Conservation (phyloP, 176 grass and related monocot species). For the Triticum urartu region DNA sequence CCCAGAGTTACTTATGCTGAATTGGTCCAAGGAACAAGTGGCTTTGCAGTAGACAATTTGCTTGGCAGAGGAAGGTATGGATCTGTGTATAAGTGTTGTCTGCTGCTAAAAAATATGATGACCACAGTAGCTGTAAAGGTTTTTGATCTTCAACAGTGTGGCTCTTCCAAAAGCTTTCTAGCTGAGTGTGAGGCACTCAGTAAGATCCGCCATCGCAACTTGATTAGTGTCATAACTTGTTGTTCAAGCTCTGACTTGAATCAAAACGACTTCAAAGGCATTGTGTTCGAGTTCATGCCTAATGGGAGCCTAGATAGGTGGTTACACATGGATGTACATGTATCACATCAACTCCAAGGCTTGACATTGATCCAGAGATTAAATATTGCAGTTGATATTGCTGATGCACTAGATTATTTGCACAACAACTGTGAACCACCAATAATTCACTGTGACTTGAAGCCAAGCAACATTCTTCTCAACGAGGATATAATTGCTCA, state of each 20-base stretch:
- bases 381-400: conserved; percentile 40
- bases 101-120: neutral
- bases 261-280: conserved; percentile 41
- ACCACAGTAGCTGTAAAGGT: conserved; percentile 39
- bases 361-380: neutral
- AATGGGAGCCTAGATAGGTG: conserved; percentile 47
- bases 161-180: conserved; percentile 38
- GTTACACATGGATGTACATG: conserved; percentile 7
- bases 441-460: conserved; percentile 56
- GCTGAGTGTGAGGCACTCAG: conserved; percentile 41
- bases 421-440: conserved; percentile 22
- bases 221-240: conserved; percentile 38
- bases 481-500: conserved; percentile 35
- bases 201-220: conserved; percentile 48
- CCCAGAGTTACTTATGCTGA: conserved; percentile 38
- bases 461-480: conserved; percentile 48
- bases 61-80: conserved; percentile 44
- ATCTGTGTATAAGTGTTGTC: conserved; percentile 37
- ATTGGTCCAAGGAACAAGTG: conserved; percentile 30
- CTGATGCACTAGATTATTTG: conserved; percentile 44
- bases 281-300: conserved; percentile 54
- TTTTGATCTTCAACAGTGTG: conserved; percentile 38
- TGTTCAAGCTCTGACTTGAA: conserved; percentile 26
- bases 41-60: conserved; percentile 39
- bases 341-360: neutral